Base-by-base conservation (phyloP, 2,329 filamentous ascomycete species). In the Apiospora kogelbergensis region DNA sequence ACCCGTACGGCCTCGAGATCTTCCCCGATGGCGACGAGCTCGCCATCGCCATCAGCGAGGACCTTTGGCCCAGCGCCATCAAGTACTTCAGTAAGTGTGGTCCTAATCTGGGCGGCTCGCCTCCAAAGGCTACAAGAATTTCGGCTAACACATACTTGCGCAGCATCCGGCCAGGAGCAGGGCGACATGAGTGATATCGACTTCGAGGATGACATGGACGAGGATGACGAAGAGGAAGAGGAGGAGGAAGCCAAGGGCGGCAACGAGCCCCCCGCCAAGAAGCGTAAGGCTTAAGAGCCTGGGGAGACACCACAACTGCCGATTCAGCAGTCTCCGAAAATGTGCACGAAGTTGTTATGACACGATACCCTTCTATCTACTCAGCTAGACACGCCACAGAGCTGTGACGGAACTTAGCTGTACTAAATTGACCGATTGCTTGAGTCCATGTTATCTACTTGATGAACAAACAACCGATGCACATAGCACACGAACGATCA, bases 11-110 rank as follows among this genome's bases (percentile, higher is more conserved):
- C 67, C 86, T 91, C 64, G 95, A 98, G 81, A 91, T 97, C 74
- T 97, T 96, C 85, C 91, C 93, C n/a, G 89, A 90, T 57, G 95
- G 93, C 26, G 94, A 97, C 74, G 92, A 95, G 71, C 81, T 98
- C 64, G 95, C 94, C 46, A 86, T 94, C 71, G 86, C 90, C 70
- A 85, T 98, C 74, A 89, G 92, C 10, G 95, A 98, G 78, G 95
- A 98, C 74, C 83, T 98, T 67, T 98, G 92, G 91, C 93, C 93
- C 64, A 89, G 90, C 72, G 95, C 95, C 69, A 91, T 97, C 80
- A 93, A 93, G 80, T 97, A 96, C 83, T 98, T 96, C 83, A 92
- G 93, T 96, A 84, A 82, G 93, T 88, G 22, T 24, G 13, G 11
- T 68, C 45, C 2, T 42, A 33, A 44, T 66, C 68, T 71, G 40